Evolutionary conservation across 192 early-diverging fungal species (phyloP).

Genomic region (Coemansia sp.): DNA sequence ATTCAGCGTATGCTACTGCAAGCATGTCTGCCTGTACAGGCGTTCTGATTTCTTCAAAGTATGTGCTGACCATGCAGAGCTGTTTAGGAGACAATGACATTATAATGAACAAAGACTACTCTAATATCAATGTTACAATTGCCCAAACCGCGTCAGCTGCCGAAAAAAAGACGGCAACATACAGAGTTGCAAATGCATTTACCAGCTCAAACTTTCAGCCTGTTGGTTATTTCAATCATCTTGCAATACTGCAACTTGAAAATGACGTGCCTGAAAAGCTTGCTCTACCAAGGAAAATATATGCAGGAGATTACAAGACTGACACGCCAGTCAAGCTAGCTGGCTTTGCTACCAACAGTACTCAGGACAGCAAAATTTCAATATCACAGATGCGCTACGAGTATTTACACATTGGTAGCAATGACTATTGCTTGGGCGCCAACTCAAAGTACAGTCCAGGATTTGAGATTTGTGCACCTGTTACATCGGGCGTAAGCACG

Average conservation of each 20-base stretch:
- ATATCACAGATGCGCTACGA: constrained; percentile 2
- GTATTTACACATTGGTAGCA: not conserved
- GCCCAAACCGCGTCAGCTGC: not conserved
- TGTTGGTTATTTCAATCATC: not conserved
- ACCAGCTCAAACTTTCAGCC: constrained; percentile 2
- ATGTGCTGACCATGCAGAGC: constrained; percentile 6
- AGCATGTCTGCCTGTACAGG: constrained; percentile 1
- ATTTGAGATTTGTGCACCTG: not conserved
- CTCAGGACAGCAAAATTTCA: constrained; percentile 1
- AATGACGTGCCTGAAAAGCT: constrained; percentile 1
- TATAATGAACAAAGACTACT: constrained; percentile 3
- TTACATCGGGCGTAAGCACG: not conserved
- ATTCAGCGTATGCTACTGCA: not conserved
- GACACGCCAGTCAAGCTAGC: not conserved
- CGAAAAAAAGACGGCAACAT: not conserved
- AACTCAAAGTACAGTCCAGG: not conserved
- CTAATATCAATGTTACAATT: constrained; percentile 1
- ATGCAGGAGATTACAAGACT: not conserved
- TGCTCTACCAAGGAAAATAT: constrained; percentile 3
- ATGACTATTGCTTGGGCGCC: not conserved
- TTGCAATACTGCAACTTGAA: constrained; percentile 1
- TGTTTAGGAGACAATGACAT: not conserved
- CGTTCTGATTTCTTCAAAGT: constrained; percentile 4
- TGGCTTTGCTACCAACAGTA: constrained; percentile 2
- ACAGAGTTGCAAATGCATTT: constrained; percentile 1